Percentiles rank a stretch among this genome's conserved stretches.
Conservation (phyloP, 1,284 basidiomycete species). For the Lentinus polychrous region DNA sequence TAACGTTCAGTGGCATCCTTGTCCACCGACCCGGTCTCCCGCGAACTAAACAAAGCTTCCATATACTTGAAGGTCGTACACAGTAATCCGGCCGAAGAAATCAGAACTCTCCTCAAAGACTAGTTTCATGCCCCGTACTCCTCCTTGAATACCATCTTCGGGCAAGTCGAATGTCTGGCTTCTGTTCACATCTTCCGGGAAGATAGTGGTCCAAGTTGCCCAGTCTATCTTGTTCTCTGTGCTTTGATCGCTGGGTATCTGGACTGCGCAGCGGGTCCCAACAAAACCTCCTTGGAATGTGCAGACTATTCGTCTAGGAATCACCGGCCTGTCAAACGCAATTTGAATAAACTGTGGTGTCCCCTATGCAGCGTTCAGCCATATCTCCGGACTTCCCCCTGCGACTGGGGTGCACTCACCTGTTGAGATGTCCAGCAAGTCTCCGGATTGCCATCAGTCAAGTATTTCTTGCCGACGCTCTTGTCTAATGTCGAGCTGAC, state of each 20-base stretch:
- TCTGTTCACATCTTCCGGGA: conserved; percentile 72
- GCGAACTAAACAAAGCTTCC: conserved; percentile 21
- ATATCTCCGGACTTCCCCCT: not conserved
- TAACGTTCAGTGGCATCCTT: no score
- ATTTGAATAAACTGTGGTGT: conserved; percentile 70
- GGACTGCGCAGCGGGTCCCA: conserved; percentile 53
- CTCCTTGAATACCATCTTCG: conserved; percentile 16
- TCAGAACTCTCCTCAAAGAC: conserved; percentile 73
- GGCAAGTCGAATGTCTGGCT: conserved; percentile 55
- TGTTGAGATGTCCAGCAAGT: conserved; percentile 83
- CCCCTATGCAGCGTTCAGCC: conserved; percentile 36
- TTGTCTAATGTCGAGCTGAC: conserved; percentile 83
- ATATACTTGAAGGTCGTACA: conserved; percentile 59
- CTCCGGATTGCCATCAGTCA: conserved; percentile 65
- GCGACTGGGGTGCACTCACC: conserved; percentile 29
- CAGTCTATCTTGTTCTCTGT: conserved; percentile 26
- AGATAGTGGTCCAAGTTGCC: conserved; percentile 45
- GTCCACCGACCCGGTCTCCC: no score
- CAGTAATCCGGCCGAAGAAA: conserved; percentile 68
- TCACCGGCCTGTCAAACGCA: conserved; percentile 43
- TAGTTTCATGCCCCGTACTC: conserved; percentile 47
- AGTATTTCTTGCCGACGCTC: conserved; percentile 61
- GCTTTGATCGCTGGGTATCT: conserved; percentile 26
- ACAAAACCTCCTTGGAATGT: conserved; percentile 84
- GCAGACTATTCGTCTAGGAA: conserved; percentile 48